phyloP scores from a whole-genome alignment of 768 basidiomycete species.

The Calocybe gangraenosa region DNA sequence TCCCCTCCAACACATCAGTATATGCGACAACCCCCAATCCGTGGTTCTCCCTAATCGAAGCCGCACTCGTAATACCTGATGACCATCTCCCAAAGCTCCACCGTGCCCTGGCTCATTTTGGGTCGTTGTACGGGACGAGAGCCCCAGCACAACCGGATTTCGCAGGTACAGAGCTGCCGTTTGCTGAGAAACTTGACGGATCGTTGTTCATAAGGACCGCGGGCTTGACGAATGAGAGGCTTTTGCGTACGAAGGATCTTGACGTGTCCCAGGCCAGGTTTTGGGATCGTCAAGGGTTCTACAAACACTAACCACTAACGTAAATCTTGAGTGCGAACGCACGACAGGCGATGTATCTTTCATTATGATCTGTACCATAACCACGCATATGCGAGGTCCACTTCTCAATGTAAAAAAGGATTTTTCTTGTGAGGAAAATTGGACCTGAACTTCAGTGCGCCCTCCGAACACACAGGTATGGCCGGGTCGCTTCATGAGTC shows the following conservation, averaged over 20 bases:
- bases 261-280: not conserved
- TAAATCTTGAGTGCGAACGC: too few relatives aligned
- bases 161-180: conserved; percentile 38
- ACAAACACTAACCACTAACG: not conserved
- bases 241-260: conserved; percentile 9
- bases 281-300: conserved; percentile 11
- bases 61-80: conserved; percentile 30
- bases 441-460: too few relatives aligned
- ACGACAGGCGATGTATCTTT: too few relatives aligned
- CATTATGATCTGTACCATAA: too few relatives aligned
- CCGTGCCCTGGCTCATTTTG: conserved; percentile 48
- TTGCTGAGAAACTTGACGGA: conserved; percentile 54
- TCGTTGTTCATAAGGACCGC: conserved; percentile 59
- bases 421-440: too few relatives aligned
- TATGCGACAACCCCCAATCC: conserved; percentile 25
- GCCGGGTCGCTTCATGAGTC: too few relatives aligned
- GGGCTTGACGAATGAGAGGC: conserved; percentile 42
- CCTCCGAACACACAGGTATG: too few relatives aligned
- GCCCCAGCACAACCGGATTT: conserved; percentile 12
- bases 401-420: too few relatives aligned
- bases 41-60: conserved; percentile 37
- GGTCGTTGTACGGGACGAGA: not conserved
- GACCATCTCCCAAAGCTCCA: conserved; percentile 44
- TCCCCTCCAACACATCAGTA: conserved; percentile 15
- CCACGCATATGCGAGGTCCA: too few relatives aligned